Evolutionary conservation across 495 filamentous ascomycete species (phyloP).

Genomic region (Penicillium bovifimosum): DNA sequence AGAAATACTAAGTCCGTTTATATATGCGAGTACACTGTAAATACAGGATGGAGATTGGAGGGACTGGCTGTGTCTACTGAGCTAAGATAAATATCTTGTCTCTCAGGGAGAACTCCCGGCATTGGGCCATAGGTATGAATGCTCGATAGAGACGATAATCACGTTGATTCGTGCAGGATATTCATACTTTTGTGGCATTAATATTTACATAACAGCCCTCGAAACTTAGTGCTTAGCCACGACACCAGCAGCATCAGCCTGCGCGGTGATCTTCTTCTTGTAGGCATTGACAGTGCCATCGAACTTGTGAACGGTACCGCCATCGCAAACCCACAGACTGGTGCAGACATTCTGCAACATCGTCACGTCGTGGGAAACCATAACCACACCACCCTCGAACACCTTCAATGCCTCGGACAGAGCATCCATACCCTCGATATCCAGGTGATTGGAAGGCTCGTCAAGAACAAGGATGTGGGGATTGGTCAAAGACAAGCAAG

Average conservation of each 20-base stretch:
- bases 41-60: no score
- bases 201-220: neutral
- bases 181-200: slow-evolving; percentile 3
- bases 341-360: slow-evolving; percentile 96
- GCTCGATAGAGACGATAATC: neutral
- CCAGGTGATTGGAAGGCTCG: slow-evolving; percentile 96
- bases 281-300: slow-evolving; percentile 92
- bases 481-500: slow-evolving; percentile 84
- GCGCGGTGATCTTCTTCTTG: slow-evolving; percentile 90
- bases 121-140: no score
- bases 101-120: no score
- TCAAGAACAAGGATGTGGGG: slow-evolving; percentile 97
- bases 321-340: slow-evolving; percentile 93
- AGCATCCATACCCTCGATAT: slow-evolving; percentile 99
- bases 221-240: slow-evolving; percentile 39
- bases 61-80: neutral
- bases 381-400: slow-evolving; percentile 92
- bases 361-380: slow-evolving; percentile 99
- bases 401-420: slow-evolving; percentile 72
- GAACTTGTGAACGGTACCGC: slow-evolving; percentile 94
- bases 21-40: no score
- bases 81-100: no score
- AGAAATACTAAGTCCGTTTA: neutral
- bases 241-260: slow-evolving; percentile 83
- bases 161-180: neutral